Evolutionary conservation across 1,284 basidiomycete species (phyloP), one percentile per base, ranked within the genome.

Genomic region (Pholiota adiposa): DNA sequence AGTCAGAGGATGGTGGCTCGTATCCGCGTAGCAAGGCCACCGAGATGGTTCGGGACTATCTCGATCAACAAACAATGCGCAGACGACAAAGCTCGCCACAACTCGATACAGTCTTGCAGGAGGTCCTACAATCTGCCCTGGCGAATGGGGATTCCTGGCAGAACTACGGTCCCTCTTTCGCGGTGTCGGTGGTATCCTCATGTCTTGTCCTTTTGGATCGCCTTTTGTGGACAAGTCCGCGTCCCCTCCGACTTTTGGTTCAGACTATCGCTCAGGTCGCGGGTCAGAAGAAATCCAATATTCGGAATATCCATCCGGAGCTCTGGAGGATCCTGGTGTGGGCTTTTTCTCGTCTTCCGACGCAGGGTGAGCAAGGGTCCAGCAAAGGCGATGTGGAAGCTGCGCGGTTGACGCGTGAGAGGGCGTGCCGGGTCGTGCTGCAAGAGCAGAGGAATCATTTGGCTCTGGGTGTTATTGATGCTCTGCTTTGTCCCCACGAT

Each of bases 241-340:
- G 67, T 0, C 70, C 75, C 12, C 62, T 86, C 33, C 80, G 76
- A 62, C 70, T 83, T 31, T 67, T 81, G 36, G 62, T 81, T 33
- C 7, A 70, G 6, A 68, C 72, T 1, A 69, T 84, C 14, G 69
- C 67, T 5, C 62, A 67, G 46, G 64, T 75, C 1, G 68, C 72
- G 8, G 66, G 54, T 1, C 75, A 78, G 61, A 73, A 75, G 50
- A 69, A 70, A 19, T 67, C 69, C 9, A 56, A 68, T 12, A 69
- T 79, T 8, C 72, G 73, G 9, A 68, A 71, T 8, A 68, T 83
- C 8, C 79, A 82, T 52, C 67, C 78, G 0, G 77, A 79, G 40
- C 69, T 82, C 21, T 88, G 85, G 85, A 76, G 73, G 54, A 78
- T 81, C 53, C 71, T 87, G 16, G 70, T 87, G 25, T 88, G 86